These are phyloP conservation scores for Ceratocystis variospora DNA, from an alignment of 2,329 filamentous ascomycete species.

Conservation along the genomic window DNA sequence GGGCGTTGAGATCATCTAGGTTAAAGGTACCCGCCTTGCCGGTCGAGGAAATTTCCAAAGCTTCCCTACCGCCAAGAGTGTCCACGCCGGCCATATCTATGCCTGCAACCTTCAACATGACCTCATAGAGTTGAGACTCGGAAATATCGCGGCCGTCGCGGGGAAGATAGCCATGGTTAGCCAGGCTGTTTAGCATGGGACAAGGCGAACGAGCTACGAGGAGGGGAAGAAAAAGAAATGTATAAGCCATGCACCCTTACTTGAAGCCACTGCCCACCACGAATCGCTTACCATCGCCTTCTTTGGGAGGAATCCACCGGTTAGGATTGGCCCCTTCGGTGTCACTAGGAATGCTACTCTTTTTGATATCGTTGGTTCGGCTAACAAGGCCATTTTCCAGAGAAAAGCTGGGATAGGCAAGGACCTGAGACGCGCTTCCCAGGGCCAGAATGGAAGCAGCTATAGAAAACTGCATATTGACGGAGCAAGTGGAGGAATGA, in stretches of 20 bases:
- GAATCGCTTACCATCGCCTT: conserved; percentile 11
- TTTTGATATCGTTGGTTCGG: background rate
- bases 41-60: conserved; percentile 23
- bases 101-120: conserved; percentile 14
- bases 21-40: conserved; percentile 24
- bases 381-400: background rate
- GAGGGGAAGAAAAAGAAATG: background rate
- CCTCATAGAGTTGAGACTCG: conserved; percentile 6
- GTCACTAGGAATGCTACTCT: background rate
- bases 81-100: conserved; percentile 19
- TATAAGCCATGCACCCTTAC: background rate
- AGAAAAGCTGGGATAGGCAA: conserved; percentile 6
- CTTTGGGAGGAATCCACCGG: conserved; percentile 18
- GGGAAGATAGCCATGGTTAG: conserved; percentile 22
- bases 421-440: conserved; percentile 12
- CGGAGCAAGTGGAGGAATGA: background rate
- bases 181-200: conserved; percentile 23
- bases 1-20: conserved; percentile 24
- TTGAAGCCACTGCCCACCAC: background rate
- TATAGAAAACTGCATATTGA: conserved; percentile 13
- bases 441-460: conserved; percentile 13
- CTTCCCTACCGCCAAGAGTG: conserved; percentile 20
- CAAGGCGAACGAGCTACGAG: conserved; percentile 20
- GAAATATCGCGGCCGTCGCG: conserved; percentile 20
- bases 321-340: background rate